Evolutionary conservation across 1,284 basidiomycete genomes (phyloP).

Genomic region (Anthracocystis setariae): DNA sequence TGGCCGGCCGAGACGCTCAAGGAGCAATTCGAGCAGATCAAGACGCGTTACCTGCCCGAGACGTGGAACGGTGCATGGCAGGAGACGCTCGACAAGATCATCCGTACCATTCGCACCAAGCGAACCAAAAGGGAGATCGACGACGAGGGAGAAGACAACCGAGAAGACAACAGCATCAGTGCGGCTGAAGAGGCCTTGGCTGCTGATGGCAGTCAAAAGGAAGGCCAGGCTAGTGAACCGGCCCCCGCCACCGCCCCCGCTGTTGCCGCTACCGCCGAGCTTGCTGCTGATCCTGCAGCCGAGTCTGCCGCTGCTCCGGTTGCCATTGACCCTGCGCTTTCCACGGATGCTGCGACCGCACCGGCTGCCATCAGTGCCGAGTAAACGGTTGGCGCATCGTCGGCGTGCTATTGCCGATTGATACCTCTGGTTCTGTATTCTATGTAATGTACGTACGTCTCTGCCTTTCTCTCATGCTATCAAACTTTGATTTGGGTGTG

Average conservation of each 20-base stretch:
- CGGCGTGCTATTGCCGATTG: neutral
- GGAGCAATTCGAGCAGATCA: constrained; percentile 46
- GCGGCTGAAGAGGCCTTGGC: neutral
- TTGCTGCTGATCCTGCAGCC: neutral
- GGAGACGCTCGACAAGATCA: constrained; percentile 44
- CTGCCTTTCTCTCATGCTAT: neutral
- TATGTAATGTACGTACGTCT: constrained; percentile 24
- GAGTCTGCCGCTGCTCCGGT: constrained; percentile 5
- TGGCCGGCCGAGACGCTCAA: constrained; percentile 43
- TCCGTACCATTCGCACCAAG: constrained; percentile 31
- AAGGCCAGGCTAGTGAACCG: neutral
- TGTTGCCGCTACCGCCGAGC: constrained; percentile 2
- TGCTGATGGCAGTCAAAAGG: neutral
- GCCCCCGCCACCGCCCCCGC: neutral
- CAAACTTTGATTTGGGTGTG: neutral
- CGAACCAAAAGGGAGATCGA: constrained; percentile 42
- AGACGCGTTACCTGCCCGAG: constrained; percentile 42
- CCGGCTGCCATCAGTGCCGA: constrained; percentile 19
- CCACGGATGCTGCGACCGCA: constrained; percentile 8
- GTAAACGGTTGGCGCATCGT: neutral
- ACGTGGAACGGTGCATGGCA: constrained; percentile 37
- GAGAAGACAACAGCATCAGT: constrained; percentile 22
- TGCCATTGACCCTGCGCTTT: constrained; percentile 37
- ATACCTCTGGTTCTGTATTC: constrained; percentile 12
- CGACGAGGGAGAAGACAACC: constrained; percentile 39